Percentiles rank a stretch among this genome's conserved stretches.
These are phyloP conservation scores for Isochrysis galbana DNA, from an alignment of 78 protist species.

Conservation along the genomic window DNA sequence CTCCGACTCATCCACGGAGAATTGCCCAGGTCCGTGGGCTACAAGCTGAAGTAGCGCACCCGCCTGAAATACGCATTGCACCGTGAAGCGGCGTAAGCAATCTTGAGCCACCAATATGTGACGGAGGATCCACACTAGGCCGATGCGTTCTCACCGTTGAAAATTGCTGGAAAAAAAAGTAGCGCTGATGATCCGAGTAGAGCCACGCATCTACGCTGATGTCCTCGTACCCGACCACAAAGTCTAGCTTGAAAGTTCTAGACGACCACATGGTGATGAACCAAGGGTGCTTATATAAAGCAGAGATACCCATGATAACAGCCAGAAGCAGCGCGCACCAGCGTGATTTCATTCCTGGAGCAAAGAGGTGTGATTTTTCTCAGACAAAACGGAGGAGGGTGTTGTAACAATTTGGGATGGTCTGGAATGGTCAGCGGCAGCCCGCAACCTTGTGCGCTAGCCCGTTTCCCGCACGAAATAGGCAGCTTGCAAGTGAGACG, in stretches of 20 bases:
- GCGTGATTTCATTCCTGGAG: not conserved
- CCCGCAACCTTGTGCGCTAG: no score
- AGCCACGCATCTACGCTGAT: not conserved
- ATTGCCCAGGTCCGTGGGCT: not conserved
- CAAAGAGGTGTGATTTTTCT: no score
- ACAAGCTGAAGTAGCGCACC: not conserved
- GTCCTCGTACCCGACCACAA: not conserved
- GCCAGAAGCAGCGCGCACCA: not conserved
- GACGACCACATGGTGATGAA: not conserved
- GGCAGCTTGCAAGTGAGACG: no score
- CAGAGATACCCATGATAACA: not conserved
- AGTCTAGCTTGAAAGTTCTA: not conserved
- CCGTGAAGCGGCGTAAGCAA: no score
- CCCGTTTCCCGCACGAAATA: no score
- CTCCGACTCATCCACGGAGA: not conserved
- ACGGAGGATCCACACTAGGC: no score
- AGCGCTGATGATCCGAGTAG: not conserved
- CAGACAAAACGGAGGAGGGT: no score
- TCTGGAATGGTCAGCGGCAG: no score
- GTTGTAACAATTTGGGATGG: no score
- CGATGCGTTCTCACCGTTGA: no score
- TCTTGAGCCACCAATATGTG: no score
- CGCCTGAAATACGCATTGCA: no score
- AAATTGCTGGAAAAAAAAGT: slow-evolving; percentile 20
- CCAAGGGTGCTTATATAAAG: not conserved